These are phyloP conservation scores for Dactylellina sp. DNA, from an alignment of 2,329 filamentous ascomycete species.

Conservation along the genomic window DNA sequence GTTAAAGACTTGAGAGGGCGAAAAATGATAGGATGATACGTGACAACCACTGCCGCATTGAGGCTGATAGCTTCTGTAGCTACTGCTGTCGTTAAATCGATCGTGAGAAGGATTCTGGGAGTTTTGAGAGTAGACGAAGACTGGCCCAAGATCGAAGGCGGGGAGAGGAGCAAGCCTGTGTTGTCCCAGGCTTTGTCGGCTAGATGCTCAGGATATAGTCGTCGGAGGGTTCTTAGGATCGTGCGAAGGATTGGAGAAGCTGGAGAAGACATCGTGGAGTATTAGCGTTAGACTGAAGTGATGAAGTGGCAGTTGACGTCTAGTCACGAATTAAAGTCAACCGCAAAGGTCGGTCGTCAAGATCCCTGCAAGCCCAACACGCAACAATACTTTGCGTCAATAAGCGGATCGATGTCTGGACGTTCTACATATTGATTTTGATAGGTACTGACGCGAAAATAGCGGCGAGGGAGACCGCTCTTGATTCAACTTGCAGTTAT, in stretches of 20 bases:
- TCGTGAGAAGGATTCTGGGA: slow-evolving; percentile 77
- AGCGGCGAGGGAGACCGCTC: too few relatives aligned
- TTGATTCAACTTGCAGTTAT: too few relatives aligned
- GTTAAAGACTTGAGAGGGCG: slow-evolving; percentile 89
- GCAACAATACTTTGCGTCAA: too few relatives aligned
- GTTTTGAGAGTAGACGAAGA: slow-evolving; percentile 66
- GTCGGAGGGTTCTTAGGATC: slow-evolving; percentile 34
- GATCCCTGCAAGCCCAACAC: too few relatives aligned
- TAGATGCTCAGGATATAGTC: slow-evolving; percentile 81
- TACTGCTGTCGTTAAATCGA: slow-evolving; percentile 89
- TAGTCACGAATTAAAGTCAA: too few relatives aligned
- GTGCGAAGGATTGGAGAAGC: slow-evolving; percentile 48
- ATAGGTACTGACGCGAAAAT: too few relatives aligned
- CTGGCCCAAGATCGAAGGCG: slow-evolving; percentile 61
- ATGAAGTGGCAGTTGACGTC: too few relatives aligned
- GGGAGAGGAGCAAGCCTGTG: slow-evolving; percentile 83
- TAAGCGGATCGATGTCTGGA: too few relatives aligned
- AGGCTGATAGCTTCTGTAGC: slow-evolving; percentile 87
- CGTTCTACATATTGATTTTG: too few relatives aligned
- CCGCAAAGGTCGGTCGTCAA: too few relatives aligned
- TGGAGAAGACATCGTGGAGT: slow-evolving; percentile 22
- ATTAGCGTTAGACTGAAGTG: background rate
- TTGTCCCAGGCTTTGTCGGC: slow-evolving; percentile 96
- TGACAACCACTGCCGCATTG: slow-evolving; percentile 81
- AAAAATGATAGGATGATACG: slow-evolving; percentile 99